Conservation (phyloP, 768 basidiomycete genomes). For the Phylloporus sp. region DNA sequence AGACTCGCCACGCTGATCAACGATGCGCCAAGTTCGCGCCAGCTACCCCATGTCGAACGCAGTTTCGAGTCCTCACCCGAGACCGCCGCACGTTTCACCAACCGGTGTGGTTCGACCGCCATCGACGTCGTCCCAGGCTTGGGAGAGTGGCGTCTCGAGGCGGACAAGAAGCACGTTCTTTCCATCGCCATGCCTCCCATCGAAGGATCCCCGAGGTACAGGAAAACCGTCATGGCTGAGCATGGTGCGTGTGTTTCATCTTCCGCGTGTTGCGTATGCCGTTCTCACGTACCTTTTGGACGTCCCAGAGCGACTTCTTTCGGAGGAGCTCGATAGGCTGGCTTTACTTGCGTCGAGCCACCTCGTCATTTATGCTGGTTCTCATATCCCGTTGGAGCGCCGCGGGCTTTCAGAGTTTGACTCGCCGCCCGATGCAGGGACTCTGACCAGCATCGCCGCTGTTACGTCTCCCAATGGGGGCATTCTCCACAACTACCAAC, state of each 20-base stretch:
- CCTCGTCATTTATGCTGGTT: slow-evolving; percentile 63
- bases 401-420: slow-evolving; percentile 38
- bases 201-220: slow-evolving; percentile 36
- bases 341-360: slow-evolving; percentile 50
- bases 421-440: slow-evolving; percentile 20
- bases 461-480: slow-evolving; percentile 41
- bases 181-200: slow-evolving; percentile 49
- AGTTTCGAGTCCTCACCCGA: slow-evolving; percentile 27
- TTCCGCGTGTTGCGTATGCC: too few species aligned
- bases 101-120: slow-evolving; percentile 49
- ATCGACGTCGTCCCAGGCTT: slow-evolving; percentile 41
- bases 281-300: not conserved
- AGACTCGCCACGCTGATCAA: slow-evolving; percentile 44
- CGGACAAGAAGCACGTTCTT: slow-evolving; percentile 50
- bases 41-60: slow-evolving; percentile 55
- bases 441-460: slow-evolving; percentile 29
- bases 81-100: slow-evolving; percentile 41
- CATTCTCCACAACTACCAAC: slow-evolving; percentile 68
- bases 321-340: slow-evolving; percentile 45
- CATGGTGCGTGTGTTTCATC: slow-evolving; percentile 56
- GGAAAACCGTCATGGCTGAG: slow-evolving; percentile 45
- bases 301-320: slow-evolving; percentile 41
- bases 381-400: slow-evolving; percentile 36
- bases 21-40: slow-evolving; percentile 49
- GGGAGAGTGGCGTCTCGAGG: slow-evolving; percentile 32